Evolutionary conservation across 768 basidiomycete species (phyloP).

Genomic region (Sarcodon sp.): DNA sequence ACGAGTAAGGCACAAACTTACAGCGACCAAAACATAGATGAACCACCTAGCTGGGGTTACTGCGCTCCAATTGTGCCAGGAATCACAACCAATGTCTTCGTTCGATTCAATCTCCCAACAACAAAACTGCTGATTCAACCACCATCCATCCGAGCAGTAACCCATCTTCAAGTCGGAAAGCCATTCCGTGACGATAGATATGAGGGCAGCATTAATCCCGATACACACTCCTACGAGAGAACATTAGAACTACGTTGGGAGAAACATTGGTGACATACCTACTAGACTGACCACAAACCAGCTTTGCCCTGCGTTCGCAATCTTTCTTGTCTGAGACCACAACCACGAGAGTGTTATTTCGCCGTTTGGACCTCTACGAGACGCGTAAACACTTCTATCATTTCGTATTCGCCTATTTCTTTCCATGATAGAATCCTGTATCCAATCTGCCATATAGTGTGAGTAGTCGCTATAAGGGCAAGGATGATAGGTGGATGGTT

Average conservation of each 20-base stretch:
- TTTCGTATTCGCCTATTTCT: conserved; percentile 64
- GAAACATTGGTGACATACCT: conserved; percentile 38
- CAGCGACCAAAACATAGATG: conserved; percentile 83
- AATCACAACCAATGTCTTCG: conserved; percentile 70
- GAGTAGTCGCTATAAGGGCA: conserved; percentile 7
- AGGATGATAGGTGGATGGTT: conserved; percentile 10
- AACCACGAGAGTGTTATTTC: conserved; percentile 42
- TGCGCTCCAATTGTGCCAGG: conserved; percentile 87
- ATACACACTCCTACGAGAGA: conserved; percentile 66
- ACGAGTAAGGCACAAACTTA: conserved; percentile 25
- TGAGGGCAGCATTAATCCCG: conserved; percentile 87
- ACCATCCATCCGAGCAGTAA: conserved; percentile 95
- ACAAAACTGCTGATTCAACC: conserved; percentile 96
- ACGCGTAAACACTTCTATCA: conserved; percentile 30
- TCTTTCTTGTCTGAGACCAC: conserved; percentile 45
- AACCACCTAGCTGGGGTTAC: conserved; percentile 63
- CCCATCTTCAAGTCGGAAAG: conserved; percentile 96
- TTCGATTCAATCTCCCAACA: conserved; percentile 91
- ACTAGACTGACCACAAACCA: conserved; percentile 90
- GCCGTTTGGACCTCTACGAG: conserved; percentile 32
- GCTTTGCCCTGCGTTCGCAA: conserved; percentile 65
- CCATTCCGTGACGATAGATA: conserved; percentile 95
- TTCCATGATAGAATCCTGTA: conserved; percentile 89
- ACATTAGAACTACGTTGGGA: not conserved
- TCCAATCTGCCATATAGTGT: conserved; percentile 60